These are phyloP conservation scores for Apocynum venetum DNA, from an alignment of 257 asterid species.

Conservation along the genomic window DNA sequence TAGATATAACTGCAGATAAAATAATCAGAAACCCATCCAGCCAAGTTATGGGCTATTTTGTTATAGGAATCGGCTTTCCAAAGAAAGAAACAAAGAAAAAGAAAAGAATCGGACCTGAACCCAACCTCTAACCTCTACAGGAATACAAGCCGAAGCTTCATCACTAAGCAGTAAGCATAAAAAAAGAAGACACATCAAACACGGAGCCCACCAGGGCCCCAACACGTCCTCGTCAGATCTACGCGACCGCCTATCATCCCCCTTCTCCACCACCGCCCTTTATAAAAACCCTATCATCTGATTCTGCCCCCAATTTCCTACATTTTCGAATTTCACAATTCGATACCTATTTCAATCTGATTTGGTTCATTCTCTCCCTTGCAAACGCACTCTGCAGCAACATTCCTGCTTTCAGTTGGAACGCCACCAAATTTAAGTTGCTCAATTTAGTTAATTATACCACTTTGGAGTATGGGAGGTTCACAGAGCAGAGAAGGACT, in stretches of 20 bases:
- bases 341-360: not conserved
- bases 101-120: too few relatives aligned
- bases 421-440: not conserved
- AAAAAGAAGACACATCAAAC: not conserved
- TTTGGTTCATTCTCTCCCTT: not conserved
- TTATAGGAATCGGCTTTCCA: too few relatives aligned
- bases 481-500: conserved; percentile 96
- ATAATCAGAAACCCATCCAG: too few relatives aligned
- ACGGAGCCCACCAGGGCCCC: not conserved
- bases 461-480: conserved; percentile 54
- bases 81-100: too few relatives aligned
- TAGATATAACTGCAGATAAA: too few relatives aligned
- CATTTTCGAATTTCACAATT: not conserved
- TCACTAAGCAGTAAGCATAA: too few relatives aligned
- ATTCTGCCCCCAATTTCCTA: not conserved
- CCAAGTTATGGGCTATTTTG: too few relatives aligned
- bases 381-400: not conserved
- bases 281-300: not conserved
- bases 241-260: not conserved
- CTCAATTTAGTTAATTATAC: not conserved
- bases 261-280: not conserved
- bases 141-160: too few relatives aligned
- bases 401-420: not conserved
- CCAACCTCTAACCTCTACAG: too few relatives aligned
- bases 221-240: not conserved